A percentile compares a stretch with the other conserved stretches of the same genome.
Conservation (phyloP, 345 rosid species). For the Xanthoceras sorbifolium region DNA sequence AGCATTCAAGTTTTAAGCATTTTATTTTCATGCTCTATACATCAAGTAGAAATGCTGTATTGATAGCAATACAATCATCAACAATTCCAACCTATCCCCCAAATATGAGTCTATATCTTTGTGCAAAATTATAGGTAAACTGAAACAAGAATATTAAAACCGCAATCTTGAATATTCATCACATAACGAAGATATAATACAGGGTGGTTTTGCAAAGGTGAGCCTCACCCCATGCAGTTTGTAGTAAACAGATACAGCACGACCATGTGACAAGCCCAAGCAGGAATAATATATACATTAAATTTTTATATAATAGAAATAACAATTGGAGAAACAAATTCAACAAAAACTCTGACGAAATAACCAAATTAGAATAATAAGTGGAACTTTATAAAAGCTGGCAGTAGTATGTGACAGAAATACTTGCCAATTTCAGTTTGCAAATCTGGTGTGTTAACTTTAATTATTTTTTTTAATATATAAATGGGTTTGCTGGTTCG, state of each 20-base stretch:
- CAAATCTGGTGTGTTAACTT: too few species aligned
- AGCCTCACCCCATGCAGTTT: background rate
- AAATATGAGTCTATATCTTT: background rate
- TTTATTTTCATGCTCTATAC: background rate
- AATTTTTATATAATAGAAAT: too few species aligned
- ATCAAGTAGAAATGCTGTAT: background rate
- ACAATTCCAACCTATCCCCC: background rate
- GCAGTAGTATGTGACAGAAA: too few species aligned
- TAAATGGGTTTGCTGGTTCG: too few species aligned
- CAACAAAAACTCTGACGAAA: too few species aligned
- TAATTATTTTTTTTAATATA: too few species aligned
- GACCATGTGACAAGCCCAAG: background rate
- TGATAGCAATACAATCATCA: background rate
- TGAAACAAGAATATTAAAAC: background rate
- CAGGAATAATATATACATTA: background rate
- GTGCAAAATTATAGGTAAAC: background rate
- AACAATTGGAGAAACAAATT: too few species aligned
- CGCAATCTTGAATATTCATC: background rate
- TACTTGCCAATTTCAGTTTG: too few species aligned
- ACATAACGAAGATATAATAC: background rate
- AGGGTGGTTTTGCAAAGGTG: background rate
- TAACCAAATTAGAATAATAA: too few species aligned
- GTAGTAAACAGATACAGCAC: background rate
- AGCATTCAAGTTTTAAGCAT: background rate
- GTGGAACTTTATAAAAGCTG: too few species aligned